Evolutionary conservation across 768 basidiomycete genomes (phyloP), one percentile per base, ranked within the genome.

Genomic region (Punctularia strigosozonata): DNA sequence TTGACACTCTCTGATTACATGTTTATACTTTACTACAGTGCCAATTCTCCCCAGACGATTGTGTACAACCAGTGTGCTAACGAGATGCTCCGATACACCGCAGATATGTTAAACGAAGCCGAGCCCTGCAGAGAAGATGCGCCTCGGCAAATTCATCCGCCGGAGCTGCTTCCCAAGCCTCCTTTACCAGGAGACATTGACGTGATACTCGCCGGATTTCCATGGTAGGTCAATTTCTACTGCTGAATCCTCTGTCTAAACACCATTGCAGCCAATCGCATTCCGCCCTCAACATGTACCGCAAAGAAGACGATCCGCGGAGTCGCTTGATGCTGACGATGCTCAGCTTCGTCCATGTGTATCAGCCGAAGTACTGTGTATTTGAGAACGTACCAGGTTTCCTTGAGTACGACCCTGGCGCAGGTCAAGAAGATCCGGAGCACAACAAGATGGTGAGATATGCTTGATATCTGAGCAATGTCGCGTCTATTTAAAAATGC

Each of bases 11-110:
- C 36, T 25, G 30, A 28, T 32, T 46, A 35, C 41, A 32, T 12
- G 28, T 43, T 37, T 36, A 10, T 21, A 31, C 24, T 25, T 14
- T 45, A 42, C 50, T 41, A 14, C 41, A 79, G 75, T 35, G 57
- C 65, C 15, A 80, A 83, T 44, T 71, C 67, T 8, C 62, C 71
- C 1, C 46, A 63, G 2, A 64, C 69, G 2, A 56, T 58, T 2
- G 69, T 84, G 0, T 77, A 77, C 46, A 85, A 86, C 39, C 77
- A 84, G 41, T 85, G 82, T 43, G 69, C 73, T 2, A 89, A 87
- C 44, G 50, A 63, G 5, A 61, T 83, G 17, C 63, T 86, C 3
- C 60, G 63, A 1, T 71, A 77, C 43, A 68, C 71, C 1, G n/a
- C n/a, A n/a, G n/a, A n/a, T n/a, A n/a, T n/a, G n/a, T n/a, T n/a